Conservation (phyloP, 345 rosid genomes). For the Hypericum perforatum region DNA sequence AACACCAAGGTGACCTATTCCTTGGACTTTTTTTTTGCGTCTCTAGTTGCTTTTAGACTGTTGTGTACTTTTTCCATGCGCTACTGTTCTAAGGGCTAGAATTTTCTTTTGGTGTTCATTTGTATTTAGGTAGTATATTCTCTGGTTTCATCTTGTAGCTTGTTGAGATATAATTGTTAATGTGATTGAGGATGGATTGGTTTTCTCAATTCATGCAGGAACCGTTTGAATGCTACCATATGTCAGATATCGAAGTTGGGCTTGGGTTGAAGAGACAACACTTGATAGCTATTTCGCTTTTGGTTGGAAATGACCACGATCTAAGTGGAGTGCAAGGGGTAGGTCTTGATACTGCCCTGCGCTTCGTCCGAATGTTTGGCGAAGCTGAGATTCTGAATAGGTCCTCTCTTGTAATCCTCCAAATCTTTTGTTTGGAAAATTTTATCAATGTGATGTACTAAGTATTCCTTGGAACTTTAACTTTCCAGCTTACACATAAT, state of each 20-base stretch:
- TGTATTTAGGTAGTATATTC: no score
- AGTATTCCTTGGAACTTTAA: not conserved
- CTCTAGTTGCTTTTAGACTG: not conserved
- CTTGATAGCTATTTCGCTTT: conserved; percentile 72
- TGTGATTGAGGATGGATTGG: no score
- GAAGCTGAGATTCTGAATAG: conserved; percentile 62
- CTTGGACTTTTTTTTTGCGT: not conserved
- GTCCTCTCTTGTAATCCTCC: conserved; percentile 23
- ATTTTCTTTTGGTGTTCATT: no score
- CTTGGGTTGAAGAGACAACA: conserved; percentile 74
- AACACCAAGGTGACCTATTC: conserved; percentile 44
- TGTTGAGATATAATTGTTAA: no score
- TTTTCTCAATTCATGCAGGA: conserved; percentile 38
- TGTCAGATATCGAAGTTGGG: conserved; percentile 78
- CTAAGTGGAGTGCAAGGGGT: conserved; percentile 69
- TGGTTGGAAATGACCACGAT: conserved; percentile 88
- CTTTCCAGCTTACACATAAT: conserved; percentile 50
- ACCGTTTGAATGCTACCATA: conserved; percentile 81
- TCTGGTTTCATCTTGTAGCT: no score
- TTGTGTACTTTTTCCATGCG: no score
- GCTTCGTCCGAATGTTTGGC: conserved; percentile 44
- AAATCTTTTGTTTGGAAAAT: not conserved
- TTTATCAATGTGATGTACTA: no score
- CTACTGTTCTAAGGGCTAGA: no score
- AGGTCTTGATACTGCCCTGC: conserved; percentile 68